These are phyloP conservation scores for Cladophialophora bantiana DNA, from an alignment of 2,329 filamentous ascomycete genomes.

Conservation along the genomic window DNA sequence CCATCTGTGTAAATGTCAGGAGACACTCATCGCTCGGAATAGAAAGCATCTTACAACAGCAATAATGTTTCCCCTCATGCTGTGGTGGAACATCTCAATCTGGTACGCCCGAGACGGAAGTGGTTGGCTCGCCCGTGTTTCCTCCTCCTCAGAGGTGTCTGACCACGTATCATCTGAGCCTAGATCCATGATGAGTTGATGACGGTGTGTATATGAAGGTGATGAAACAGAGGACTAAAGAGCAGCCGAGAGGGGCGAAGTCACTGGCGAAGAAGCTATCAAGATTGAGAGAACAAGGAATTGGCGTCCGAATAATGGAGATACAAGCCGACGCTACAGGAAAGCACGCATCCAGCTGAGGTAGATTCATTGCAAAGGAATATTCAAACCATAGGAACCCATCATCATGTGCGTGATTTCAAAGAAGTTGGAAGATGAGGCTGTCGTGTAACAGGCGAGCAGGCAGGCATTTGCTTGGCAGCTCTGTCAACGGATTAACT, in stretches of 20 bases:
- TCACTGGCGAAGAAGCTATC: not conserved
- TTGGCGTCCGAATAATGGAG: not conserved
- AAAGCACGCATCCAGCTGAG: not conserved
- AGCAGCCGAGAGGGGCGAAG: not conserved
- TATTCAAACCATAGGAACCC: not conserved
- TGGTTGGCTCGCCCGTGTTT: not conserved
- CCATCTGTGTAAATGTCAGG: conserved; percentile 65
- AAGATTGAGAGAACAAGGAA: not conserved
- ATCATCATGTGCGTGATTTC: not conserved
- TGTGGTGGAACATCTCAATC: conserved; percentile 75
- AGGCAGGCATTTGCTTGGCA: not conserved
- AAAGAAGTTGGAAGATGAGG: conserved; percentile 4
- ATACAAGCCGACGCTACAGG: not conserved
- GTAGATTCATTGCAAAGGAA: not conserved
- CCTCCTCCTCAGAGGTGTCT: conserved; percentile 25
- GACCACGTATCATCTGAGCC: conserved; percentile 31
- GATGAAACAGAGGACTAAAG: conserved; percentile 2
- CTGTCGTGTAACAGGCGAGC: not conserved
- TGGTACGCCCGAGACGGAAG: conserved; percentile 67
- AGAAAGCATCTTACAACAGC: conserved; percentile 62
- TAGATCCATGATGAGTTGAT: conserved; percentile 8
- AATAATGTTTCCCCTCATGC: conserved; percentile 73
- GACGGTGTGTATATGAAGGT: not conserved
- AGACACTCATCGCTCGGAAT: conserved; percentile 6
- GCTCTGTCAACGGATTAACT: conserved; percentile 1